Evolutionary conservation across 1,284 basidiomycete genomes (phyloP).

Genomic region (Ganoderma boninense): DNA sequence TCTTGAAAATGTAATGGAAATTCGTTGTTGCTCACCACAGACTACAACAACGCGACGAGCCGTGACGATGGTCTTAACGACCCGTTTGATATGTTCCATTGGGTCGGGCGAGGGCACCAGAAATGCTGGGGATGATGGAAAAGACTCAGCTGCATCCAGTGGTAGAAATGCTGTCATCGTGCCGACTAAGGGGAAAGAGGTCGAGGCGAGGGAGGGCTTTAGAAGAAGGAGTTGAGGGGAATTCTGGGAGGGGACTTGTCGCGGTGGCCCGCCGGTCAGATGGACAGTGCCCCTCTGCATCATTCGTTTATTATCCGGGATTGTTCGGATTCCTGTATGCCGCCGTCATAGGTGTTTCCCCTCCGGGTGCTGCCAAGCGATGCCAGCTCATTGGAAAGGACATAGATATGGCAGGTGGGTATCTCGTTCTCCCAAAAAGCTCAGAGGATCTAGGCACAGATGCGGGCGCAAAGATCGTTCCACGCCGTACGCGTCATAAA

Average conservation of each 20-base stretch:
- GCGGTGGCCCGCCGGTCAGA: conserved; percentile 32
- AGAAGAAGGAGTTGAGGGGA: conserved; percentile 2
- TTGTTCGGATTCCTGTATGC: too few species aligned
- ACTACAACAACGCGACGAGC: conserved; percentile 87
- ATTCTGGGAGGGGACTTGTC: conserved; percentile 23
- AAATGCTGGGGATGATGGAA: conserved; percentile 46
- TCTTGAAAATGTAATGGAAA: conserved; percentile 16
- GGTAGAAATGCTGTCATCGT: conserved; percentile 47
- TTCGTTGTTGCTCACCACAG: conserved; percentile 67
- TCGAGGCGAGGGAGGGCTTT: too few species aligned
- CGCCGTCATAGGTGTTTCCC: too few species aligned
- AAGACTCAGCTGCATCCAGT: conserved; percentile 41
- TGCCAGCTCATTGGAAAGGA: too few species aligned
- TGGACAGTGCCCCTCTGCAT: conserved; percentile 19
- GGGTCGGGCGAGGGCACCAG: conserved; percentile 47
- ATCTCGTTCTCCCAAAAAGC: too few species aligned
- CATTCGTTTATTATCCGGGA: conserved; percentile 12
- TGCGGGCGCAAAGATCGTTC: too few species aligned
- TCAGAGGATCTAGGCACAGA: too few species aligned
- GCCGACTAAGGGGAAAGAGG: conserved; percentile 14
- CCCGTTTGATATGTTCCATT: conserved; percentile 54
- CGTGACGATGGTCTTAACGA: conserved; percentile 73
- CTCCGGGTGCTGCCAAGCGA: too few species aligned
- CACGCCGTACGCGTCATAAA: too few species aligned
- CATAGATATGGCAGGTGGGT: too few species aligned